A percentile compares a stretch with the other conserved stretches of the same genome.
Evolutionary conservation across 768 basidiomycete species (phyloP).

Genomic region (Panaeolus cyanescens): DNA sequence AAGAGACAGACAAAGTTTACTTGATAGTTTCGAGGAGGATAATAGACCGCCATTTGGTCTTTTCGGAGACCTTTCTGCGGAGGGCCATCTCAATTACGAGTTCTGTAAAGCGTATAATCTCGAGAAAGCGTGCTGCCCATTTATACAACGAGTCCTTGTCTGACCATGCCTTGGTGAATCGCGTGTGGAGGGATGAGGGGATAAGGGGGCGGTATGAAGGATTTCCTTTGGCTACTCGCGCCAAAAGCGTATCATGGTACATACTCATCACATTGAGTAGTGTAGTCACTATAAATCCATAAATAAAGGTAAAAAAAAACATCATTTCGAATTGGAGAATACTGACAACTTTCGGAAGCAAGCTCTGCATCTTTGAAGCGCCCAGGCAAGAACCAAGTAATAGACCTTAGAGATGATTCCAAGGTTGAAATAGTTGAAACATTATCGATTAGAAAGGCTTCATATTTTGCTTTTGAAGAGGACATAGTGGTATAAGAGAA

Average conservation of each 20-base stretch:
- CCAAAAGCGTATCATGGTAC: constrained; percentile 94
- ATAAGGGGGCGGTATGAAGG: constrained; percentile 77
- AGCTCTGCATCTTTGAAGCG: constrained; percentile 97
- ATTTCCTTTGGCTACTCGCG: constrained; percentile 60
- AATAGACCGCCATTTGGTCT: constrained; percentile 74
- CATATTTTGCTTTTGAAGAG: constrained; percentile 70
- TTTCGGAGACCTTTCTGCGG: constrained; percentile 65
- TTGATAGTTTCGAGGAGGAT: constrained; percentile 82
- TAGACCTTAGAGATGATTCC: constrained; percentile 84
- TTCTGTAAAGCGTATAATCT: constrained; percentile 79
- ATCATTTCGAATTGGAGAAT: constrained; percentile 15
- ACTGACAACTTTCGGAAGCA: constrained; percentile 92
- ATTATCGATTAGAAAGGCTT: constrained; percentile 82
- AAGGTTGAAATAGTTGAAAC: constrained; percentile 83
- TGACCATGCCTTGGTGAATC: constrained; percentile 89
- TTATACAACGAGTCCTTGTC: constrained; percentile 72
- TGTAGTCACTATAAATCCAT: constrained; percentile 76
- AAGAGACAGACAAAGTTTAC: constrained; percentile 43
- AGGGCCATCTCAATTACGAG: constrained; percentile 90
- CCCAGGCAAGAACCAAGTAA: constrained; percentile 96
- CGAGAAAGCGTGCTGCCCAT: constrained; percentile 74
- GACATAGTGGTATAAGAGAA: constrained; percentile 46
- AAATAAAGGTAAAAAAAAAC: constrained; percentile 16
- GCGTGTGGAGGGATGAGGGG: constrained; percentile 76
- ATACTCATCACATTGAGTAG: constrained; percentile 83